Conservation (phyloP, 1,284 basidiomycete species). For the Vanrija pseudolonga region DNA sequence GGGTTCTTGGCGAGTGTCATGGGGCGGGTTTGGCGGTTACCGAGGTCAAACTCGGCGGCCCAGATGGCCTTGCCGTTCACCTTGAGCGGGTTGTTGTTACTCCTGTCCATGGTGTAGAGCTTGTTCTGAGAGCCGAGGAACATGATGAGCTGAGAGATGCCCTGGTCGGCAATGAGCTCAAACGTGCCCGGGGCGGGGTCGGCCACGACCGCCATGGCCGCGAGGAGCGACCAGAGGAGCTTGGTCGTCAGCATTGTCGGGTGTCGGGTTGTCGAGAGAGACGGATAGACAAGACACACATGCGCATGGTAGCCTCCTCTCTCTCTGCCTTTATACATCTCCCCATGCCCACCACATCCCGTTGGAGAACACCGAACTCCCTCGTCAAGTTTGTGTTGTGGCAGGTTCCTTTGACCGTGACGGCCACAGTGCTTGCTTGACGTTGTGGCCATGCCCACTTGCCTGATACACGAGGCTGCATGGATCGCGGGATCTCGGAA, state of each 20-base stretch:
- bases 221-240: no score
- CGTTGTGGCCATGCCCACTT: no score
- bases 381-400: no score
- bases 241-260: neutral
- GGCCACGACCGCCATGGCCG: no score
- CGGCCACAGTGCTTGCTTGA: no score
- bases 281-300: neutral
- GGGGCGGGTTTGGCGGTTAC: slow-evolving; percentile 48
- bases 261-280: neutral
- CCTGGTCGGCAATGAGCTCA: neutral
- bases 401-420: no score
- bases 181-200: neutral
- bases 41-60: slow-evolving; percentile 52
- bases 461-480: no score
- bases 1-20: slow-evolving; percentile 75
- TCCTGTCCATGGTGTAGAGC: slow-evolving; percentile 51
- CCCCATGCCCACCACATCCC: no score
- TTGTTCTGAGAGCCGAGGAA: slow-evolving; percentile 51
- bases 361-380: no score
- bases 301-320: no score
- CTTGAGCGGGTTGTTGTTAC: slow-evolving; percentile 29
- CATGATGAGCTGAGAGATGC: slow-evolving; percentile 10
- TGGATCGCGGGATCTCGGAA: no score
- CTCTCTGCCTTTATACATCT: neutral
- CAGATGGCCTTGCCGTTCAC: slow-evolving; percentile 44